A percentile compares a stretch with the other conserved stretches of the same genome.
phyloP scores from a whole-genome alignment of 257 asterid species.

The Phtheirospermum japonicum region DNA sequence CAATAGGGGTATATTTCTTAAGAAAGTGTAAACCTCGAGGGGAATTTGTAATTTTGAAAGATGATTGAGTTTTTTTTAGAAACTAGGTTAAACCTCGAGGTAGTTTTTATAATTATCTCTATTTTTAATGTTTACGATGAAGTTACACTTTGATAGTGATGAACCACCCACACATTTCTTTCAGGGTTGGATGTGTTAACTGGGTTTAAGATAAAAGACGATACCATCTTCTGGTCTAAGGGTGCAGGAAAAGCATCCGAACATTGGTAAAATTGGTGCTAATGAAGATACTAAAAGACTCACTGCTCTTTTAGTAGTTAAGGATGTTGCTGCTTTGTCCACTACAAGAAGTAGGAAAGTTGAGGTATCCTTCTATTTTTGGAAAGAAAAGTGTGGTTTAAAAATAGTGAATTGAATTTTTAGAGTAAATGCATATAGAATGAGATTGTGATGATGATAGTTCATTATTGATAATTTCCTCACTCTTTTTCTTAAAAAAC shows the following conservation, averaged over 20 bases:
- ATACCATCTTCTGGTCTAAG: constrained; percentile 38
- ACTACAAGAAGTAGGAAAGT: constrained; percentile 67
- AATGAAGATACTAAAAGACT: constrained; percentile 65
- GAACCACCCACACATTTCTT: constrained; percentile 20
- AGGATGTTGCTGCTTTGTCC: constrained; percentile 59
- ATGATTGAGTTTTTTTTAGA: background rate
- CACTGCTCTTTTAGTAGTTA: constrained; percentile 88
- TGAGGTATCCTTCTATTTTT: constrained; percentile 44
- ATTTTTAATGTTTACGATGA: constrained; percentile 16
- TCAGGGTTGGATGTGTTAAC: constrained; percentile 78
- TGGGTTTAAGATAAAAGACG: constrained; percentile 72
- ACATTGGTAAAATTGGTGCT: constrained; percentile 33
- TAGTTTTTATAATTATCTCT: background rate
- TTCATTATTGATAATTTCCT: background rate
- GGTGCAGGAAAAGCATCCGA: constrained; percentile 32
- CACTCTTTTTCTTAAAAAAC: too few species aligned
- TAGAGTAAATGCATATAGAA: too few species aligned
- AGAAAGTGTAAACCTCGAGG: too few species aligned
- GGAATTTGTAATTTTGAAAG: background rate
- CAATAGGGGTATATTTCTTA: background rate
- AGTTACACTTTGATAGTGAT: constrained; percentile 25
- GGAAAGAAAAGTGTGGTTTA: background rate
- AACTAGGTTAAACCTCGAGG: background rate
- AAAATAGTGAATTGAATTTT: too few species aligned
- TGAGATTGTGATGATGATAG: too few species aligned